Base-by-base conservation (phyloP, 495 filamentous ascomycete genomes). In the Trichoderma gamsii region DNA sequence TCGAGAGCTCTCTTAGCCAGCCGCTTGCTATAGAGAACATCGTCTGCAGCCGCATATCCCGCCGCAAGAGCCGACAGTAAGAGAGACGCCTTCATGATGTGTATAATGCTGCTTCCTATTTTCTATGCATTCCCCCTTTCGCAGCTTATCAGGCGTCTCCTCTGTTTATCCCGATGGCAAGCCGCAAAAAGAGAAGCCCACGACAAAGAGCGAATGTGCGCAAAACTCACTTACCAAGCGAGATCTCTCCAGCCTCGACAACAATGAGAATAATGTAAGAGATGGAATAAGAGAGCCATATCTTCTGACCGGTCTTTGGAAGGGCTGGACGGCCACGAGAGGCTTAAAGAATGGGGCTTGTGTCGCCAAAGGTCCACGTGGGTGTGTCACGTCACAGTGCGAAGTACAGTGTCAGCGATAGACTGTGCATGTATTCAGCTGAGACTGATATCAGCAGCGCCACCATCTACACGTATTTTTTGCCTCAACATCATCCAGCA, bases 1-100 rank as follows among this genome's bases (percentile, higher is more conserved):
- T 82, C 80, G 59, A 82, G 73, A 52, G 77, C 79, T 41, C 80
- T 75, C 73, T 79, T 82, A 46, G 72, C 69, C 23, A 73, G 23
- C 1, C 72, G 71, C 66, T 69, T 72, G 68, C 77, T 79, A 68
- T 75, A 74, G 2, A 79, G 67, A 29, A 75, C 73, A 56, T 78
- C 76, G 63, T 74, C 74, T 3, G 74, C 74, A 35, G 41, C 61
- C 16, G 38, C 70, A 35, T 67, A 46, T 13, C 67, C 65, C 35
- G 46, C 38, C 4, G 25, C 25, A 32, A 61, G 56, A 16, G 56
- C 56, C 56, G 56, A 29, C 12, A 61, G 25, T 12, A 61, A 11
- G 25, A 61, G 9, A 21, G 56, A 15, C 12, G 56, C 12, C 56
- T 21, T 61, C 56, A 61, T 61, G 56, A 18, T 18, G 21, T 32